Percentiles rank a stretch among this genome's conserved stretches.
Evolutionary conservation across 1,284 basidiomycete species (phyloP).

Genomic region (Anthracocystis setariae): DNA sequence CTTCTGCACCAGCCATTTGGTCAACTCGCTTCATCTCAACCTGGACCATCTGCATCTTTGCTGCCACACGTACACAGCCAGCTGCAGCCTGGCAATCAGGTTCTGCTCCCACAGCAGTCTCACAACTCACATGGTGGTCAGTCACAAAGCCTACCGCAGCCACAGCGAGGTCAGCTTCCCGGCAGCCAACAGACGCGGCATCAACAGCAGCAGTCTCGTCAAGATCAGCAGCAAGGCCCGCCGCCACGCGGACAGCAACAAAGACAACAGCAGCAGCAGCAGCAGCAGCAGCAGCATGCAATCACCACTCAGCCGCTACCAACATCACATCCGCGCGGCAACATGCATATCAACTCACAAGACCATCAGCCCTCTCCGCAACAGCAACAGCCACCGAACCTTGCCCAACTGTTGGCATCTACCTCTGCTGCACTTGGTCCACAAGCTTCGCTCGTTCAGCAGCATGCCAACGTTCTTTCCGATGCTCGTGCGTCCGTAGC

Average conservation of each 20-base stretch:
- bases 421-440: conserved; percentile 5
- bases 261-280: conserved; percentile 18
- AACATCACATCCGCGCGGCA: conserved; percentile 9
- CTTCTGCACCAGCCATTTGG: conserved; percentile 25
- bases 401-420: conserved; percentile 26
- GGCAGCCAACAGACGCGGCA: conserved; percentile 8
- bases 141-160: conserved; percentile 8
- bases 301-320: conserved; percentile 7
- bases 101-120: conserved; percentile 12
- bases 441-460: conserved; percentile 25
- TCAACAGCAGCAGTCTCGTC: conserved; percentile 15
- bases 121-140: background rate
- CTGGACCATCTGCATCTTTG: conserved; percentile 12
- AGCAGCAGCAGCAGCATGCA: too few species aligned
- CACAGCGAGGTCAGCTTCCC: conserved; percentile 4
- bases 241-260: conserved; percentile 17
- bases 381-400: conserved; percentile 17
- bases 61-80: conserved; percentile 33
- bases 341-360: conserved; percentile 9
- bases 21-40: conserved; percentile 31
- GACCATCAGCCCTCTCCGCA: conserved; percentile 9
- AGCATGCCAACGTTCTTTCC: conserved; percentile 33
- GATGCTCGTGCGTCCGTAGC: conserved; percentile 33
- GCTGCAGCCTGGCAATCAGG: conserved; percentile 18
- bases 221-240: conserved; percentile 15